These are phyloP conservation scores for Begonia masoniana DNA, from an alignment of 306 rosid genomes.

Conservation along the genomic window DNA sequence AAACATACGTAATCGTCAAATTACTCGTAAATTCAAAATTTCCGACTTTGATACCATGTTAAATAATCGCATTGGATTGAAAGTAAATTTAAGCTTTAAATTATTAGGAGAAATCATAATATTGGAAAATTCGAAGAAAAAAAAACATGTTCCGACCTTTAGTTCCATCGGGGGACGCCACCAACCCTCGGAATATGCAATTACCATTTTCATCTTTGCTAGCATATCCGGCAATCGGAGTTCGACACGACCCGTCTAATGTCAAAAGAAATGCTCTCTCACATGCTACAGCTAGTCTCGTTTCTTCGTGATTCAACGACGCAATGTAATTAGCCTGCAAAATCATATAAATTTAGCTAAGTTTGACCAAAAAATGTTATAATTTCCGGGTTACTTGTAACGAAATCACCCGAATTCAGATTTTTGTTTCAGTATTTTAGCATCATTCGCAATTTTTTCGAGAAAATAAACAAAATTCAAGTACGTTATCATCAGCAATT, in stretches of 20 bases:
- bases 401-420: too few relatives aligned
- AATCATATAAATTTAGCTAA: conserved; percentile 10
- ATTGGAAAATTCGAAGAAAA: neutral
- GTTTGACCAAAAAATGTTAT: neutral
- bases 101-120: neutral
- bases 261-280: conserved; percentile 78
- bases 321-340: conserved; percentile 64
- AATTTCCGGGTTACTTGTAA: too few relatives aligned
- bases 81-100: neutral
- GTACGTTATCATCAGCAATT: too few relatives aligned
- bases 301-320: conserved; percentile 73
- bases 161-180: conserved; percentile 77
- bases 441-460: too few relatives aligned
- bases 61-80: too few relatives aligned
- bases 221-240: conserved; percentile 89
- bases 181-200: conserved; percentile 74
- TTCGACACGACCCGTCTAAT: conserved; percentile 80
- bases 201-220: conserved; percentile 50
- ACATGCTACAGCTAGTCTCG: conserved; percentile 65
- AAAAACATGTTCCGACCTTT: conserved; percentile 31
- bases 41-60: too few relatives aligned
- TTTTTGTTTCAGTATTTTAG: too few relatives aligned
- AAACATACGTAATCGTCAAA: neutral
- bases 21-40: neutral
- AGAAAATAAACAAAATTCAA: too few relatives aligned